Conservation (phyloP, 352 stramenopile species). For the Phytophthora sansomeana region DNA sequence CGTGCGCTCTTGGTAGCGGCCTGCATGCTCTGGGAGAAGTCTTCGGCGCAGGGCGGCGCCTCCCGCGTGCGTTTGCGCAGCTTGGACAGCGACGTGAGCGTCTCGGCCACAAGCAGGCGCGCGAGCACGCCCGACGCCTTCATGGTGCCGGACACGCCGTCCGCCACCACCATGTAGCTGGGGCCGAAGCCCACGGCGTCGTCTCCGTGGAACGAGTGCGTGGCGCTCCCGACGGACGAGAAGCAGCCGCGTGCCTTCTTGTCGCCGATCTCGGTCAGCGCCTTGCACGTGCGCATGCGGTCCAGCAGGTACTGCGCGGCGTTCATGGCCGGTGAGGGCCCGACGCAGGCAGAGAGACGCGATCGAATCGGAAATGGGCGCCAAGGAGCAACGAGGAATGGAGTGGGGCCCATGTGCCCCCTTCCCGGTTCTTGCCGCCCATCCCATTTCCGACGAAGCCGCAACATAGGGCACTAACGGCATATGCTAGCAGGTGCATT, state of each 20-base stretch:
- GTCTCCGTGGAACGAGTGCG: constrained; percentile 86
- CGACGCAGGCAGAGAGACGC: not conserved
- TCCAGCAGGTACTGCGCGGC: constrained; percentile 71
- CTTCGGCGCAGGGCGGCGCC: constrained; percentile 55
- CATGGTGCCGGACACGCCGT: constrained; percentile 88
- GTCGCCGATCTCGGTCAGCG: constrained; percentile 48
- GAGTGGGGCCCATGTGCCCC: constrained; percentile 4
- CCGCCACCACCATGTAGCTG: constrained; percentile 86
- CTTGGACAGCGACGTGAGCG: constrained; percentile 70
- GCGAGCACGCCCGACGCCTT: constrained; percentile 87
- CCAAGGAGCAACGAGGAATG: constrained; percentile 15
- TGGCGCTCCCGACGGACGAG: constrained; percentile 75
- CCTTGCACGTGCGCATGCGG: constrained; percentile 81
- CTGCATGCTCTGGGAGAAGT: constrained; percentile 78
- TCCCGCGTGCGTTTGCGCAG: constrained; percentile 70
- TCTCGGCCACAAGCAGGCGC: constrained; percentile 81
- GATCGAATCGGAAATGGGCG: constrained; percentile 28
- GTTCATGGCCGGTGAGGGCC: constrained; percentile 50
- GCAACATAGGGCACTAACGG: constrained; percentile 14
- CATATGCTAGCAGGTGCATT: constrained; percentile 6
- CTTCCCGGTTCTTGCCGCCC: constrained; percentile 33
- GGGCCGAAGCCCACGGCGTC: constrained; percentile 88
- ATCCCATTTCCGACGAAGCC: constrained; percentile 40
- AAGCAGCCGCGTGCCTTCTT: constrained; percentile 60
- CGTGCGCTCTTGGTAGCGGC: constrained; percentile 75